Evolutionary conservation across 1,284 basidiomycete species (phyloP).

Genomic region (Bjerkandera adusta): DNA sequence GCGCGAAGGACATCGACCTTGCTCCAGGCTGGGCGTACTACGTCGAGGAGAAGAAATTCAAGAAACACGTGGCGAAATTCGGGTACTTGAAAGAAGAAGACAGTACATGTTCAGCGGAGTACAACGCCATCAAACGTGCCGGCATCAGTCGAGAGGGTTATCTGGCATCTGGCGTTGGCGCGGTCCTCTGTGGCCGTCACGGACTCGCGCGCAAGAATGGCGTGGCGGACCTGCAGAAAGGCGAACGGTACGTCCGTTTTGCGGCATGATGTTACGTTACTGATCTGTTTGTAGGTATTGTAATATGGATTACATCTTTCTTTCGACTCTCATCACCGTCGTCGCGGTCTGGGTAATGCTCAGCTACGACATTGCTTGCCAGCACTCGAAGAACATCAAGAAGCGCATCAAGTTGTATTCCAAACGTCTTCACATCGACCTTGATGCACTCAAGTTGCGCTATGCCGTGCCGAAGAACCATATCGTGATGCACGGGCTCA

Average conservation of each 20-base stretch:
- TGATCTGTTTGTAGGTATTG: slow-evolving; percentile 23
- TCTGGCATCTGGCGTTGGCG: slow-evolving; percentile 33
- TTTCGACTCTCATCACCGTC: slow-evolving; percentile 19
- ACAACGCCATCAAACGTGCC: too few species aligned
- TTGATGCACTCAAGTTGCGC: slow-evolving; percentile 17
- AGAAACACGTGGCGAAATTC: too few species aligned
- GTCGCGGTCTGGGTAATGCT: slow-evolving; percentile 19
- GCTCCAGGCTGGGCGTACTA: slow-evolving; percentile 27
- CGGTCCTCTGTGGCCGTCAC: slow-evolving; percentile 33
- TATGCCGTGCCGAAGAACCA: slow-evolving; percentile 27
- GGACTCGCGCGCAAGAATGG: slow-evolving; percentile 29
- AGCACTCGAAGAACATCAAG: slow-evolving; percentile 26
- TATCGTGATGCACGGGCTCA: slow-evolving; percentile 24
- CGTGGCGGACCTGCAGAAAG: slow-evolving; percentile 36
- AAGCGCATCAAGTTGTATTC: slow-evolving; percentile 14
- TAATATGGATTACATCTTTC: slow-evolving; percentile 38
- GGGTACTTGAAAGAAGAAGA: too few species aligned
- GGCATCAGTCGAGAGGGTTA: too few species aligned
- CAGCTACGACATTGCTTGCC: slow-evolving; percentile 37
- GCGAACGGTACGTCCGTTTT: slow-evolving; percentile 34
- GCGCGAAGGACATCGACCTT: neutral
- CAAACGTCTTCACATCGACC: slow-evolving; percentile 12
- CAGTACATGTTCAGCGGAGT: too few species aligned
- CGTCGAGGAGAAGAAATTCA: slow-evolving; percentile 18
- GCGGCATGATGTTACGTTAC: neutral